Base-by-base conservation (phyloP, 352 stramenopile genomes). In the Phytophthora citricola region DNA sequence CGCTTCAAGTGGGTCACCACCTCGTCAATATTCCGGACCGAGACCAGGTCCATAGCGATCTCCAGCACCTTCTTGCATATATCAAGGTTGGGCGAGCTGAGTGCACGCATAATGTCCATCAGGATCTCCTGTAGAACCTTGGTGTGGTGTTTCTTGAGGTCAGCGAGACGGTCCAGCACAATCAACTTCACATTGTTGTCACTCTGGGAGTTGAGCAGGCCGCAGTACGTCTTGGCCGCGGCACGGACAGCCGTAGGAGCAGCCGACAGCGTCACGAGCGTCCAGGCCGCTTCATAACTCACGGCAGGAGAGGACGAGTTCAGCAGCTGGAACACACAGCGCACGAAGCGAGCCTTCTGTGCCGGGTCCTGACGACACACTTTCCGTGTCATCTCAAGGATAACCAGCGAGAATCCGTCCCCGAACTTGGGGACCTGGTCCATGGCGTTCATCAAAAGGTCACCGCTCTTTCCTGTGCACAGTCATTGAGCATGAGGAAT, bases 181-280 rank as follows among this genome's bases (percentile, higher is more conserved):
- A 99, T 99, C 12, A 99, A 88, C 83, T 99, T 99, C 49, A 99
- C 97, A 69, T 99, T 99, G 81, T 99, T 99, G 80, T 99, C 98
- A 75, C 97, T 99, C 76, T 99, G 96, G 32, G 87, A 95, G 76
- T 98, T 99, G 14, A 99, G 85, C 34, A 99, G 83, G 2, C 90
- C 94, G 26, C 97, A 97, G 81, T 99, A 99, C 5, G 98, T 99
- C 65, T 98, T 93, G 11, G 97, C 96, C 2, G 97, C 97, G 1
- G 98, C 97, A 15, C 98, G 95, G 17, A 99, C 94, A 12, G 98
- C 98, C 11, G 98, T 99, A 2, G 98, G 98, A 29, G 98, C 97
- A n/a, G 90, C 97, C 22, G 95, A 99, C 1, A 99, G 87, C 60
- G 93, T 98, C 47, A 99, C 97, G 17, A 99, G 87, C 36, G 98